A percentile compares a stretch with the other conserved stretches of the same genome.
phyloP scores from a whole-genome alignment of 2,329 filamentous ascomycete genomes.

The Tolypocladium capitatum region DNA sequence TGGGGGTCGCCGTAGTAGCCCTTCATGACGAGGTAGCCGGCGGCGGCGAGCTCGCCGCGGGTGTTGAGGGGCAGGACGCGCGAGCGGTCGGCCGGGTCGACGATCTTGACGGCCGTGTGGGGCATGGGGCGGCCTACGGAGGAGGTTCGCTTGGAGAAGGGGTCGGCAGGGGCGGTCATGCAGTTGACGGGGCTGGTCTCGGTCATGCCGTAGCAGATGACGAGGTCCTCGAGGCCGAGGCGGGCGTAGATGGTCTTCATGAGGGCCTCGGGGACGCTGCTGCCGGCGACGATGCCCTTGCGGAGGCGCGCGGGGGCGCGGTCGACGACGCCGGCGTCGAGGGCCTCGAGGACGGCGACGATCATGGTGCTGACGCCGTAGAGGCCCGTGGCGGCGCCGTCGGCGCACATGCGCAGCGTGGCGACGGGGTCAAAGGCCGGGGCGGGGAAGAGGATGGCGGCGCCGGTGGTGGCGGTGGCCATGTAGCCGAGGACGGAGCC shows the following conservation, averaged over 20 bases:
- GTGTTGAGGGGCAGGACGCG: conserved; percentile 48
- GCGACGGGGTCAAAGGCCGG: conserved; percentile 77
- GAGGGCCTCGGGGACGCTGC: conserved; percentile 67
- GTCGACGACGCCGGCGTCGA: conserved; percentile 31
- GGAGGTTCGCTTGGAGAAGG: conserved; percentile 56
- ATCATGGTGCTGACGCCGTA: conserved; percentile 97
- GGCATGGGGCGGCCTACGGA: conserved; percentile 73
- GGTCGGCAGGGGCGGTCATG: conserved; percentile 73
- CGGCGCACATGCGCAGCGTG: conserved; percentile 44
- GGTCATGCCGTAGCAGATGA: conserved; percentile 95
- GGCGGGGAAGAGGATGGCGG: conserved; percentile 70
- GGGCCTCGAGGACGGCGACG: conserved; percentile 67
- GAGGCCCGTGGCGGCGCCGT: conserved; percentile 47
- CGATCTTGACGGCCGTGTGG: conserved; percentile 66
- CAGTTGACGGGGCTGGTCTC: conserved; percentile 68
- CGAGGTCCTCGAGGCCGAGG: conserved; percentile 68
- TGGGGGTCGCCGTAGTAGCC: conserved; percentile 71
- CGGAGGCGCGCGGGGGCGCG: conserved; percentile 32
- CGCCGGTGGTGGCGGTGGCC: conserved; percentile 73
- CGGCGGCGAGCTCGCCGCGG: conserved; percentile 68
- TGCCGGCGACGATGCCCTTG: conserved; percentile 88
- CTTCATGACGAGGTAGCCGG: conserved; percentile 81
- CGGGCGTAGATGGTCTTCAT: conserved; percentile 63
- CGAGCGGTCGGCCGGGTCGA: conserved; percentile 49
- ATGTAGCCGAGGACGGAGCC: conserved; percentile 88